Evolutionary conservation across 768 basidiomycete genomes (phyloP), one percentile per base, ranked within the genome.

Genomic region (Xanthoconium stramineum): DNA sequence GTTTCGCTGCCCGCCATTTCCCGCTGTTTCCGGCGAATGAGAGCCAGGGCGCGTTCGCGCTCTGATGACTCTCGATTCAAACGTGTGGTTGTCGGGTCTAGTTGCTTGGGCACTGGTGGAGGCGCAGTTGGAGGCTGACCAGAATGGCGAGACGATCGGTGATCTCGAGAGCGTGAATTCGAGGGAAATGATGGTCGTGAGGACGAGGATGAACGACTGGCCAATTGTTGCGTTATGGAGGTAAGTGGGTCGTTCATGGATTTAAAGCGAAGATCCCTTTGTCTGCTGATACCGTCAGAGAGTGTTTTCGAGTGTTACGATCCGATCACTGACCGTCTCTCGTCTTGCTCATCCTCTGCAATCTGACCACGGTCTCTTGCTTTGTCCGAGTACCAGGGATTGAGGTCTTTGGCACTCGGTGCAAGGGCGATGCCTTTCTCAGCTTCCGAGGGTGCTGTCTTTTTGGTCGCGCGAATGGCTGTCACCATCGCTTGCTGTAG

Each of bases 381-480:
- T 47, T 61, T 69, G 50, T 72, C 67, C 0, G 72, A 71, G 68
- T 94, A 94, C 91, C 91, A 94, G 6, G 91, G 90, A 24, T 83
- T 85, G 12, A 91, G 80, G 58, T 94, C 91, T 63, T 90, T 87
- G 6, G 77, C 80, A 4, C 83, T 80, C 0, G 91, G 91, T 2
- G 86, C 90, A 6, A 93, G 75, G 2, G 88, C 77, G 9, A 91
- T 69, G 17, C 91, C 91, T 60, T 82, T 83, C 50, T 94, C 91
- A 0, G 79, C 77, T 62, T 87, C 84, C 8, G 72, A 72, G 0
- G 77, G 67, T 5, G 71, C 60, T 1, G 73, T 60, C 59, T 83
- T 83, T 68, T 80, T 82, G 6, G 79, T 76, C 4, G 79, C 76
- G 24, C 76, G 78, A 14, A 78, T 72, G 2, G 81, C 72, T 7